phyloP scores from a whole-genome alignment of 2,329 filamentous ascomycete species.

The Aspergillus tamarii region DNA sequence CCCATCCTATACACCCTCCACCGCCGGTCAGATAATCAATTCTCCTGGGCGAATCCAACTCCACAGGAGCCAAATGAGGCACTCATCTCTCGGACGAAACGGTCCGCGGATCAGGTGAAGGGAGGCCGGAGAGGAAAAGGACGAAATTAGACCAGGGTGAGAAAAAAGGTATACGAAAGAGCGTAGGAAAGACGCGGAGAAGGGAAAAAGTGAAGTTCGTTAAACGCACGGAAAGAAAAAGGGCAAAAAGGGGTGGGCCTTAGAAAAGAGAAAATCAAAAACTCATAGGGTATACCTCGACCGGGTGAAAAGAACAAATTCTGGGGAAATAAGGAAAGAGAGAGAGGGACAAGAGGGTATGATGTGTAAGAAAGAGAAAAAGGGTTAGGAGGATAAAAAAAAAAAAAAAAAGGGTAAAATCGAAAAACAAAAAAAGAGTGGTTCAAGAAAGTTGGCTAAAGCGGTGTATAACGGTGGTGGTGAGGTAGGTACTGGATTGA shows the following conservation, averaged over 20 bases:
- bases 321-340: constrained; percentile 5
- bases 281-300: neutral
- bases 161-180: constrained; percentile 1
- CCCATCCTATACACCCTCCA: constrained; percentile 39
- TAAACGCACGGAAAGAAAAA: constrained; percentile 7
- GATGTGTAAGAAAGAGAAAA: constrained; percentile 8
- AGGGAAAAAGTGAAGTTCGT: neutral
- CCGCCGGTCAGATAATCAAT: constrained; percentile 36
- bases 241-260: constrained; percentile 12
- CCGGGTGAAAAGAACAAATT: constrained; percentile 4
- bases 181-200: neutral
- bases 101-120: constrained; percentile 22
- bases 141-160: neutral
- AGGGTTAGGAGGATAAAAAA: neutral
- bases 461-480: constrained; percentile 26
- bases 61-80: constrained; percentile 32
- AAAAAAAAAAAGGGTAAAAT: neutral
- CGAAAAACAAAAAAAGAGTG: neutral
- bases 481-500: constrained; percentile 10
- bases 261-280: constrained; percentile 10
- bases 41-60: constrained; percentile 37
- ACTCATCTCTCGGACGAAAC: constrained; percentile 40
- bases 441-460: constrained; percentile 20
- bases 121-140: neutral
- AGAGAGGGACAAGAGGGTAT: constrained; percentile 6